Percentiles rank a stretch among this genome's conserved stretches.
Conservation (phyloP, 768 basidiomycete species). For the Tylopilus vinaceipallidus region DNA sequence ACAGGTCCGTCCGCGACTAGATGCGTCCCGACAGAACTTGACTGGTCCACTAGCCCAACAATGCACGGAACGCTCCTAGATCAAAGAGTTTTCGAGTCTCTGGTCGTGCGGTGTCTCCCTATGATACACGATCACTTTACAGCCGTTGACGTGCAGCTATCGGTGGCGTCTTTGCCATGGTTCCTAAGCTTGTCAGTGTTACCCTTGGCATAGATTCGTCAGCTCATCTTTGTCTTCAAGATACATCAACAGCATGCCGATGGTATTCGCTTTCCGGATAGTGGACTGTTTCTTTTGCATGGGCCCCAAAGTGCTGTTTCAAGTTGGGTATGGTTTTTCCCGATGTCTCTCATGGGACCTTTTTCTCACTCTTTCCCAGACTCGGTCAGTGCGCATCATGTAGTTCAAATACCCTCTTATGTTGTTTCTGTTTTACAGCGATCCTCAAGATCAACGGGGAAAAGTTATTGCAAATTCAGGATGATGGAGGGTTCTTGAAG, state of each 20-base stretch:
- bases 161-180: conserved; percentile 96
- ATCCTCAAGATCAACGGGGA: conserved; percentile 98
- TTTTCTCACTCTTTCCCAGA: conserved; percentile 33
- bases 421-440: conserved; percentile 46
- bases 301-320: conserved; percentile 98
- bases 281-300: conserved; percentile 98
- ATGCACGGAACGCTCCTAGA: conserved; percentile 99
- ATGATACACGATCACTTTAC: conserved; percentile 94
- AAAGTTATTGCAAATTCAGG: conserved; percentile 86
- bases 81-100: conserved; percentile 94
- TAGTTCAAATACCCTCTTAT: conserved; percentile 9
- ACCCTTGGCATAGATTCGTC: conserved; percentile 14
- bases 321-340: conserved; percentile 72
- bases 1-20: conserved; percentile 55
- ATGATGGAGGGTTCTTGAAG: conserved; percentile 97
- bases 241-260: conserved; percentile 92
- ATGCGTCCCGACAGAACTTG: not conserved
- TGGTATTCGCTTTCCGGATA: conserved; percentile 97
- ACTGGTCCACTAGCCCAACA: conserved; percentile 62
- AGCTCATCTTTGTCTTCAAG: conserved; percentile 34
- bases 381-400: conserved; percentile 46
- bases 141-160: conserved; percentile 90
- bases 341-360: not conserved
- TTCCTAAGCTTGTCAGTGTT: conserved; percentile 88
- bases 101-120: conserved; percentile 85